Percentiles rank a stretch among this genome's conserved stretches.
Conservation (phyloP, 345 rosid genomes). For the Ceriops decandra region DNA sequence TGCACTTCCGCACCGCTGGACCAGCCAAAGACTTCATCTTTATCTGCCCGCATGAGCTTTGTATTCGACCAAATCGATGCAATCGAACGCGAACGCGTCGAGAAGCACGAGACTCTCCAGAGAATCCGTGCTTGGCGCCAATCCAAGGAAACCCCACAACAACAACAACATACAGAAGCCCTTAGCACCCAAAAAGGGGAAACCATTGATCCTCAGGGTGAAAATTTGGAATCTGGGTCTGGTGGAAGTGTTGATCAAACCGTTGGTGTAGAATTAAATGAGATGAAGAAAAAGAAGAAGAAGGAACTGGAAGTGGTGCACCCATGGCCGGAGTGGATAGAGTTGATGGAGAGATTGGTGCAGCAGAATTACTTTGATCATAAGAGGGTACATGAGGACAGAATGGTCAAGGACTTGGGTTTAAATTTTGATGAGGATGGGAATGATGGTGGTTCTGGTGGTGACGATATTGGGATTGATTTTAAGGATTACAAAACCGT, state of each 20-base stretch:
- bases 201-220: constrained; percentile 3
- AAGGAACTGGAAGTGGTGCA: constrained; percentile 64
- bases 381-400: constrained; percentile 64
- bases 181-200: constrained; percentile 6
- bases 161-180: constrained; percentile 12
- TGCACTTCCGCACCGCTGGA: constrained; percentile 22
- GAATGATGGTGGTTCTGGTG: constrained; percentile 19
- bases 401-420: constrained; percentile 53
- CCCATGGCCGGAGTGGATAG: constrained; percentile 99
- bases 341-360: constrained; percentile 79
- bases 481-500: constrained; percentile 67
- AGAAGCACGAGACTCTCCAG: constrained; percentile 68
- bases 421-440: constrained; percentile 30
- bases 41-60: constrained; percentile 89
- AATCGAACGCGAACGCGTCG: constrained; percentile 62
- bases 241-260: not conserved
- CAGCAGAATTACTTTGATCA: constrained; percentile 93
- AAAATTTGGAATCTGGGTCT: not conserved
- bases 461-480: constrained; percentile 45
- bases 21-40: constrained; percentile 55
- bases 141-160: constrained; percentile 41
- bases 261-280: constrained; percentile 6
- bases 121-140: constrained; percentile 91
- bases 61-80: constrained; percentile 87
- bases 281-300: constrained; percentile 20